Percentiles rank a stretch among this genome's conserved stretches.
Evolutionary conservation across 306 rosid species (phyloP).

Genomic region (Clitoria ternatea): DNA sequence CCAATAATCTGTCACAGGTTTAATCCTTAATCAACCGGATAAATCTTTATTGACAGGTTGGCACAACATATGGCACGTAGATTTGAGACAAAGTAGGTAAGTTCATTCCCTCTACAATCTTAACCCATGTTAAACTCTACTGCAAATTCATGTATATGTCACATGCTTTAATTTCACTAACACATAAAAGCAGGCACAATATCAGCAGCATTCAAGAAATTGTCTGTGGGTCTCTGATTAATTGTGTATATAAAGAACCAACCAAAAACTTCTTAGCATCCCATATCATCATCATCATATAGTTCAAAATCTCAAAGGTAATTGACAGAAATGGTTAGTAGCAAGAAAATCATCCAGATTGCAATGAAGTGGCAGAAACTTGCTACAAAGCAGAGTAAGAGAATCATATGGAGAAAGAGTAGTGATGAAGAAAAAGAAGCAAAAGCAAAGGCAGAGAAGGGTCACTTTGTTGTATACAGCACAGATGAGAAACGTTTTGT

Average conservation of each 20-base stretch:
- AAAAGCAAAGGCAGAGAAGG: conserved; percentile 19
- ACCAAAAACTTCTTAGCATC: not conserved
- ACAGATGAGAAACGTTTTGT: conserved; percentile 24
- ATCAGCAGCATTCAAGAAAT: conserved; percentile 3
- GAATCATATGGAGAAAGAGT: not conserved
- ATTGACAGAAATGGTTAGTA: not conserved
- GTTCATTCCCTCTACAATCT: not conserved
- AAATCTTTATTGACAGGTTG: too few species aligned
- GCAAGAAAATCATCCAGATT: conserved; percentile 23
- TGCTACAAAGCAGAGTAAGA: not conserved
- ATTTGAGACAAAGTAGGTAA: not conserved
- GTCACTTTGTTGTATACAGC: conserved; percentile 32
- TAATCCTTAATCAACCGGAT: too few species aligned
- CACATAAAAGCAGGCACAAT: not conserved
- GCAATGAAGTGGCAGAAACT: conserved; percentile 27
- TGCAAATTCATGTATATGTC: not conserved
- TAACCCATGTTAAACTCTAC: not conserved
- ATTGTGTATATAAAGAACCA: conserved; percentile 17
- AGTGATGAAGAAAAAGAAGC: not conserved
- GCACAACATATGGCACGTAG: too few species aligned
- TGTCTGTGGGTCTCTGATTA: not conserved
- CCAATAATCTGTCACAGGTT: too few species aligned
- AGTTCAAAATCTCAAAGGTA: not conserved
- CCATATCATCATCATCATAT: not conserved
- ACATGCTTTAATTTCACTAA: conserved; percentile 5